Conservation (phyloP, 257 asterid genomes). For the Linderniella brevidens region DNA sequence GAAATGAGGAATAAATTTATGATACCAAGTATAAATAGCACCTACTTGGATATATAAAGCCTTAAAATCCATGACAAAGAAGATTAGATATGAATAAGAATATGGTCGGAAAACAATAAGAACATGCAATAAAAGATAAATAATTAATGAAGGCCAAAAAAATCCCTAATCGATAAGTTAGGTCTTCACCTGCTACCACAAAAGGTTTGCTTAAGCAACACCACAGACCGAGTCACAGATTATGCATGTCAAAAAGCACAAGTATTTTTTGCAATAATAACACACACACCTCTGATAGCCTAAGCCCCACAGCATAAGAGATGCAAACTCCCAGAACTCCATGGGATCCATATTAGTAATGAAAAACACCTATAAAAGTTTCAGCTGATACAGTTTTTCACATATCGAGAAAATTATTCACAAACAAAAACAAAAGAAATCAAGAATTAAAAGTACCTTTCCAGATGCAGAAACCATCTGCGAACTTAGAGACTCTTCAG, state of each 20-base stretch:
- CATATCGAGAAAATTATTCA: slow-evolving; percentile 4
- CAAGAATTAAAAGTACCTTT: slow-evolving; percentile 33
- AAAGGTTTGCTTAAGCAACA: neutral
- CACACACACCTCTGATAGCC: slow-evolving; percentile 51
- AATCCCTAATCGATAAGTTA: neutral
- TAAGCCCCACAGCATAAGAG: slow-evolving; percentile 37
- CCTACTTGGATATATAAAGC: too few relatives aligned
- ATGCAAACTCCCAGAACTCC: slow-evolving; percentile 40
- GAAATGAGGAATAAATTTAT: too few relatives aligned
- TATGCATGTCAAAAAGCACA: neutral
- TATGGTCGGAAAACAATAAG: neutral
- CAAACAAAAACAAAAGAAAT: slow-evolving; percentile 10
- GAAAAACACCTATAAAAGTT: slow-evolving; percentile 47
- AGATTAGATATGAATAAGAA: neutral
- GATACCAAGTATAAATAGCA: too few relatives aligned
- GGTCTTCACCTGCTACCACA: neutral
- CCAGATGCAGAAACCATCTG: slow-evolving; percentile 39
- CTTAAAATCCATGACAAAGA: too few relatives aligned
- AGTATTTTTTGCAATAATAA: slow-evolving; percentile 4
- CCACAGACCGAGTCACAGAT: neutral
- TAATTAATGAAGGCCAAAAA: neutral
- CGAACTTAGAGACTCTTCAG: slow-evolving; percentile 61
- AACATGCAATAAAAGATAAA: neutral
- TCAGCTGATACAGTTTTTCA: slow-evolving; percentile 5
- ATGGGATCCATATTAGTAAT: slow-evolving; percentile 59